Percentiles rank a stretch among this genome's conserved stretches.
Conservation (phyloP, 2,329 filamentous ascomycete genomes). For the Cryphonectria naterciae region DNA sequence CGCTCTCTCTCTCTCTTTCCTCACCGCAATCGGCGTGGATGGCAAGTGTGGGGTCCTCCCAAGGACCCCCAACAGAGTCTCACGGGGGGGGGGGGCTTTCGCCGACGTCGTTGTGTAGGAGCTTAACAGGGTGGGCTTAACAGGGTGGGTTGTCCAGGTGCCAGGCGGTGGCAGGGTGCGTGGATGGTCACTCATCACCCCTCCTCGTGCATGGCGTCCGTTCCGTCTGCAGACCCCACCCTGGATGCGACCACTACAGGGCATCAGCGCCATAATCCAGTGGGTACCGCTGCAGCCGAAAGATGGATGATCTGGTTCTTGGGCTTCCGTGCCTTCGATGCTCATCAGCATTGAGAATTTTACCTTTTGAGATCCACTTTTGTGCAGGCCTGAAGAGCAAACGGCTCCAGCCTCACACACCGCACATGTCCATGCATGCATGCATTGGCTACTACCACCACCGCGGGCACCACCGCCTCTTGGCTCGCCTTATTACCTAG, state of each 20-base stretch:
- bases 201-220: slow-evolving; percentile 16
- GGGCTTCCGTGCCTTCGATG: slow-evolving; percentile 19
- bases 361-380: slow-evolving; percentile 26
- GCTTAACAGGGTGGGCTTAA: background rate
- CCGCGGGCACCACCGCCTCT: slow-evolving; percentile 23
- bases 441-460: slow-evolving; percentile 16
- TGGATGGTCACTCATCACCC: slow-evolving; percentile 12
- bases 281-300: slow-evolving; percentile 25
- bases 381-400: slow-evolving; percentile 26
- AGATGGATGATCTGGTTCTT: slow-evolving; percentile 26
- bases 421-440: slow-evolving; percentile 14
- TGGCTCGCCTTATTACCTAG: slow-evolving; percentile 17
- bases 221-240: slow-evolving; percentile 17
- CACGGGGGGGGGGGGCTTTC: slow-evolving; percentile 8
- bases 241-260: slow-evolving; percentile 17
- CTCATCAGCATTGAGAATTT: slow-evolving; percentile 24
- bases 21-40: slow-evolving; percentile 17
- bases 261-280: slow-evolving; percentile 17
- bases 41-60: background rate
- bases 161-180: slow-evolving; percentile 4
- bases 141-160: slow-evolving; percentile 13
- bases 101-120: slow-evolving; percentile 28
- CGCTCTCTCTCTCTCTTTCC: background rate
- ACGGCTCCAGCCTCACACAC: slow-evolving; percentile 28
- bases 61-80: slow-evolving; percentile 15